Conservation (phyloP, 208 protist species). For the Trypanosoma lewisi region DNA sequence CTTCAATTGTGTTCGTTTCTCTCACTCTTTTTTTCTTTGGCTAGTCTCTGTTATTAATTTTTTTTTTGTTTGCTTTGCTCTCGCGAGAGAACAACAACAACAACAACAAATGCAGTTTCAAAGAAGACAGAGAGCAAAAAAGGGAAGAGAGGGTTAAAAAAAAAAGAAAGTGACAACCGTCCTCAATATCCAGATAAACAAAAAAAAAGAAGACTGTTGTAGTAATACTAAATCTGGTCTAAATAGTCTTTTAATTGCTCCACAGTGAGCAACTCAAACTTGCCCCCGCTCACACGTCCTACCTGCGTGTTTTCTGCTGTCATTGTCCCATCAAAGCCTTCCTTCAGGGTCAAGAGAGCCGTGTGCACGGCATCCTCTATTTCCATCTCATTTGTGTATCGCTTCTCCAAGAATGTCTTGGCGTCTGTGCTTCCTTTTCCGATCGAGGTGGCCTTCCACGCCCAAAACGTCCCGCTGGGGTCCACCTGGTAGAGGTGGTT, state of each 20-base stretch:
- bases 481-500: constrained; percentile 99
- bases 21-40: neutral
- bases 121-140: too few relatives aligned
- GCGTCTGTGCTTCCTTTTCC: constrained; percentile 97
- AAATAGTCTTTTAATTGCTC: constrained; percentile 87
- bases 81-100: too few relatives aligned
- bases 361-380: constrained; percentile 99
- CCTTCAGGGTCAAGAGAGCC: constrained; percentile 98
- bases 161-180: neutral
- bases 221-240: constrained; percentile 70
- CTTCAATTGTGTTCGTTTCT: neutral
- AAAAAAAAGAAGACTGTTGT: constrained; percentile 5
- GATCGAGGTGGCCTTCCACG: constrained; percentile 99
- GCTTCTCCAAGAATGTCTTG: constrained; percentile 99
- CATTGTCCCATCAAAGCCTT: constrained; percentile 96
- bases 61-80: neutral
- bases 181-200: constrained; percentile 1
- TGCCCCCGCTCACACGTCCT: constrained; percentile 91
- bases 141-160: neutral
- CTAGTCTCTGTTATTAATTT: neutral
- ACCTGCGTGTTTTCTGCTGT: constrained; percentile 98
- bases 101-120: neutral
- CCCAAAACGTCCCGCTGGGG: constrained; percentile 98
- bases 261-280: constrained; percentile 75
- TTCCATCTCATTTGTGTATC: constrained; percentile 97